Evolutionary conservation across 208 protist species (phyloP).

Genomic region (Leishmania aethiopica): DNA sequence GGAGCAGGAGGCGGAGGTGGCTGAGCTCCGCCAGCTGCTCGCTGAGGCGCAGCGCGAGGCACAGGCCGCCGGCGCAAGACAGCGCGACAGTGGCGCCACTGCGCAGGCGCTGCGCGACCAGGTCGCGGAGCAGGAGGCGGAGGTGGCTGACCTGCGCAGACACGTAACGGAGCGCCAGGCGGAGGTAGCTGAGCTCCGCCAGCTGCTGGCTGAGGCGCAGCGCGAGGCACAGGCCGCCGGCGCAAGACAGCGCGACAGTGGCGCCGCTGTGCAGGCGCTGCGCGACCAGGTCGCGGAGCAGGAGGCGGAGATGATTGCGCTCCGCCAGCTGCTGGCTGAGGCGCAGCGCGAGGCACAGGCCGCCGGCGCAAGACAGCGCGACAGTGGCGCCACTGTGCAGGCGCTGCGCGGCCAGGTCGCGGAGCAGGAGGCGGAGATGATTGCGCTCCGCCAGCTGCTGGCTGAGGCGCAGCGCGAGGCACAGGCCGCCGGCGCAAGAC

Average conservation of each 20-base stretch:
- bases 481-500: not conserved
- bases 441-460: not conserved
- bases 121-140: slow-evolving; percentile 7
- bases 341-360: not conserved
- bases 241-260: not conserved
- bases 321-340: not conserved
- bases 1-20: not conserved
- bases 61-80: not conserved
- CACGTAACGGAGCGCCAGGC: not conserved
- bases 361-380: not conserved
- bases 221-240: not conserved
- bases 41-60: not conserved
- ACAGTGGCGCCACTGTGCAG: not conserved
- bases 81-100: not conserved
- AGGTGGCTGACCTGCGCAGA: not conserved
- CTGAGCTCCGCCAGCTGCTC: slow-evolving; percentile 5
- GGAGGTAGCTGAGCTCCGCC: slow-evolving; percentile 3
- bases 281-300: slow-evolving; percentile 4
- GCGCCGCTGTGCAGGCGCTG: not conserved
- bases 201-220: not conserved
- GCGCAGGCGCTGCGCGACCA: not conserved
- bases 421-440: slow-evolving; percentile 1
- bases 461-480: not conserved
- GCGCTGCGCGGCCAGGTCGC: not conserved
- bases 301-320: not conserved